phyloP scores from a whole-genome alignment of 2,329 filamentous ascomycete species.

The Penicillium hordei region DNA sequence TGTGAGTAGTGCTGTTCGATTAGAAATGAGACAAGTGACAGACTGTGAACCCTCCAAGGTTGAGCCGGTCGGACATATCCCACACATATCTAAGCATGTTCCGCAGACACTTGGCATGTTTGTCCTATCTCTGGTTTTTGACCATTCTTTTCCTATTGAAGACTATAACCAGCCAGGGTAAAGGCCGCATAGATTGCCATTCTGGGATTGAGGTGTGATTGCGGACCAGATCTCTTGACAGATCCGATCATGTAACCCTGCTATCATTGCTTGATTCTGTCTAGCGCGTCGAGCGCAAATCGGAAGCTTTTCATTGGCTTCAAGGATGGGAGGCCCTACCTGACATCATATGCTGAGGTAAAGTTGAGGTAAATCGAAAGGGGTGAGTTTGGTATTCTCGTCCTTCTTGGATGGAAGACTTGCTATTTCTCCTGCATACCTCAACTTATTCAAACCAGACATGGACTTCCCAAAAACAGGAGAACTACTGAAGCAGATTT shows the following conservation, averaged over 20 bases:
- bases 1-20: not conserved
- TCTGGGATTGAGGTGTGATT: not conserved
- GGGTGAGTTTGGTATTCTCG: not conserved
- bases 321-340: not conserved
- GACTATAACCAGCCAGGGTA: not conserved
- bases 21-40: not conserved
- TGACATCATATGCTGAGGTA: not conserved
- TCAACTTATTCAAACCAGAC: not conserved
- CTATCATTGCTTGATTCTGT: not conserved
- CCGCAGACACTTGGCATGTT: not conserved
- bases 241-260: not conserved
- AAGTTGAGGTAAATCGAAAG: not conserved
- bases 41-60: not conserved
- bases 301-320: not conserved
- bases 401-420: not conserved
- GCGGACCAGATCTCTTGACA: constrained; percentile 1
- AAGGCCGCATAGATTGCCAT: not conserved
- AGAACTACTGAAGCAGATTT: too few relatives aligned
- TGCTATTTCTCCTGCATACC: not conserved
- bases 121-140: not conserved
- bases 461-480: too few relatives aligned
- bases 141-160: not conserved
- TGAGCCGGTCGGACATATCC: not conserved
- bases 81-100: not conserved
- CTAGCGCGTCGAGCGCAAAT: not conserved